These are phyloP conservation scores for Fusarium subglutinans DNA, from an alignment of 2,329 filamentous ascomycete species.

Conservation along the genomic window DNA sequence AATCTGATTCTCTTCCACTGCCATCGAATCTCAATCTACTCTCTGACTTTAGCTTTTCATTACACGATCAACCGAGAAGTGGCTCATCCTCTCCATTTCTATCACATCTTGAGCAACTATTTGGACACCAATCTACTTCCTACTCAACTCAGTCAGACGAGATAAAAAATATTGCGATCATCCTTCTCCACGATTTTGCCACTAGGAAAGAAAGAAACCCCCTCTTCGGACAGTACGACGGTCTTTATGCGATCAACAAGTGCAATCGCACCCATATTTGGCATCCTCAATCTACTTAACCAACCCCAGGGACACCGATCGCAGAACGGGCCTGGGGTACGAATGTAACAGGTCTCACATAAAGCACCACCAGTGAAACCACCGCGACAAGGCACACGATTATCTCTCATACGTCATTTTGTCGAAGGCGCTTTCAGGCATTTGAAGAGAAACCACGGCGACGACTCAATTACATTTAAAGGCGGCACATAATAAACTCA, in stretches of 20 bases:
- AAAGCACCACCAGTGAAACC: slow-evolving; percentile 21
- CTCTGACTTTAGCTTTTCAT: neutral
- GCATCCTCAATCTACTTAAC: slow-evolving; percentile 20
- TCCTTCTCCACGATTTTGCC: neutral
- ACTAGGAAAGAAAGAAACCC: neutral
- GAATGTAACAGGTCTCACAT: slow-evolving; percentile 35
- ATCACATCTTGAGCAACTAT: neutral
- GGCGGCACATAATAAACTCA: neutral
- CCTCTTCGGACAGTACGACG: neutral
- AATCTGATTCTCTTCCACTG: neutral
- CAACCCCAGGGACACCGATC: slow-evolving; percentile 42
- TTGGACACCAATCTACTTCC: neutral
- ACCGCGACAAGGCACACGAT: slow-evolving; percentile 11
- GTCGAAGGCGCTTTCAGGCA: neutral
- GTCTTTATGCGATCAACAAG: neutral
- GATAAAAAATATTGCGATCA: slow-evolving; percentile 8
- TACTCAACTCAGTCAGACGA: slow-evolving; percentile 1
- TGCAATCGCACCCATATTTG: slow-evolving; percentile 13
- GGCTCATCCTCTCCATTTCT: neutral
- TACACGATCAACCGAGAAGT: neutral
- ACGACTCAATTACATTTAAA: slow-evolving; percentile 17
- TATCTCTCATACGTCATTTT: neutral
- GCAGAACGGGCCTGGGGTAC: slow-evolving; percentile 43
- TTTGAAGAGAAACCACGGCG: neutral
- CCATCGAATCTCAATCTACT: neutral